Evolutionary conservation across 148 eudicot genomes (phyloP).

Genomic region (Limonium bicolor): DNA sequence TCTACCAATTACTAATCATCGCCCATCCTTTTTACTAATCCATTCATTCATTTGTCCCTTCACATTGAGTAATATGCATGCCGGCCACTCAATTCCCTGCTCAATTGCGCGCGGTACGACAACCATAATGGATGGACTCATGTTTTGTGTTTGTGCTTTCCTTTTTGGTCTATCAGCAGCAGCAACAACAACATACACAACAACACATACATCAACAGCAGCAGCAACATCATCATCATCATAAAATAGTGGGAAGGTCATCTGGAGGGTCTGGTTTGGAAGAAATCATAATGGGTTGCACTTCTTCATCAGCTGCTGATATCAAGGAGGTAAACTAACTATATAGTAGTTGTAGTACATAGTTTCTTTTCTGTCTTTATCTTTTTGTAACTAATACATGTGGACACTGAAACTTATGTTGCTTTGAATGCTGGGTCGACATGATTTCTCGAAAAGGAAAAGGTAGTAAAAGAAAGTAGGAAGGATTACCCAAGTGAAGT

Average conservation of each 20-base stretch:
- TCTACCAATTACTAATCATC: too few relatives aligned
- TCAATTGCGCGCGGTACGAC: conserved; percentile 29
- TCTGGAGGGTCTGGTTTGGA: conserved; percentile 92
- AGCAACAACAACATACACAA: conserved; percentile 10
- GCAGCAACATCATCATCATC: conserved; percentile 43
- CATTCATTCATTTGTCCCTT: too few relatives aligned
- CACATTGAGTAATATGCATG: too few relatives aligned
- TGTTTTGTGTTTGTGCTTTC: conserved; percentile 2
- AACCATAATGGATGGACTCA: conserved; percentile 17
- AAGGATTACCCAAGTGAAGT: too few relatives aligned
- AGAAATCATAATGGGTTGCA: conserved; percentile 92
- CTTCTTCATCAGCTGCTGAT: conserved; percentile 28
- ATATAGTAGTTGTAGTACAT: too few relatives aligned
- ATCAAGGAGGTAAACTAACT: conserved; percentile 53
- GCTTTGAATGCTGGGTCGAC: too few relatives aligned
- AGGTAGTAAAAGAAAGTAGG: too few relatives aligned
- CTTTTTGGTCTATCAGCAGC: conserved; percentile 4
- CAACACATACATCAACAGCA: conserved; percentile 35
- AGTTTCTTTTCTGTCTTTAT: too few relatives aligned
- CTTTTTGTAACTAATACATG: conserved; percentile 8
- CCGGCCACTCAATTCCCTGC: conserved; percentile 1
- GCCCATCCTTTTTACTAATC: too few relatives aligned
- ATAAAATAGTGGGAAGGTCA: conserved; percentile 69
- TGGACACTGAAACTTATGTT: conserved; percentile 34
- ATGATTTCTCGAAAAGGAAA: too few relatives aligned